Percentiles rank a stretch among this genome's conserved stretches.
Evolutionary conservation across 495 filamentous ascomycete genomes (phyloP).

Genomic region (Parathielavia hyrcaniae): DNA sequence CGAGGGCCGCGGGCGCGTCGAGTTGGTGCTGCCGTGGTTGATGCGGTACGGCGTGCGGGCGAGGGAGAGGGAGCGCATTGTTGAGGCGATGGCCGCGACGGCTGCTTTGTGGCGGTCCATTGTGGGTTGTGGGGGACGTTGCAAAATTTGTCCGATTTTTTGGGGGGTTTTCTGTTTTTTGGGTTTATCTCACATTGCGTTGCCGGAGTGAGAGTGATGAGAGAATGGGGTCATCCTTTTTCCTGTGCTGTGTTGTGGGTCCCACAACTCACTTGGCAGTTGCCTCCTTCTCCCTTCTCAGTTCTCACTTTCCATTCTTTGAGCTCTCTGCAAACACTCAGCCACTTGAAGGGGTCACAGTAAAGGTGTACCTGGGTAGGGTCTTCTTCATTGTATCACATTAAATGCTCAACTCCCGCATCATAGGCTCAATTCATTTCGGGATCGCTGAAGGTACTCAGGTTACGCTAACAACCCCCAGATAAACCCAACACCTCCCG

Average conservation of each 20-base stretch:
- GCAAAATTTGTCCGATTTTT: no score
- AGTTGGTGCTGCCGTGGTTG: conserved; percentile 70
- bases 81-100: conserved; percentile 29
- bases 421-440: no score
- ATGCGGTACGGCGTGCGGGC: conserved; percentile 62
- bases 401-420: no score
- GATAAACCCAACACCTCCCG: no score
- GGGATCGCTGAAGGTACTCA: no score
- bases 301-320: neutral
- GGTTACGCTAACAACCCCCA: no score
- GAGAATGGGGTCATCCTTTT: neutral
- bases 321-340: neutral
- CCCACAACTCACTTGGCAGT: conserved; percentile 3
- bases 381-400: no score
- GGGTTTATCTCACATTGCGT: conserved; percentile 6
- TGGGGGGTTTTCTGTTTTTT: neutral
- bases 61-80: conserved; percentile 52
- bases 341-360: no score
- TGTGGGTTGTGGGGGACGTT: neutral
- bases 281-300: neutral
- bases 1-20: conserved; percentile 53
- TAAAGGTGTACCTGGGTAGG: no score
- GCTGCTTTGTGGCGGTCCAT: conserved; percentile 28
- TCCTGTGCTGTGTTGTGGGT: conserved; percentile 11
- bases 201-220: neutral